Evolutionary conservation across 2,329 filamentous ascomycete genomes (phyloP), one percentile per base, ranked within the genome.

Genomic region (Fusarium sp.): DNA sequence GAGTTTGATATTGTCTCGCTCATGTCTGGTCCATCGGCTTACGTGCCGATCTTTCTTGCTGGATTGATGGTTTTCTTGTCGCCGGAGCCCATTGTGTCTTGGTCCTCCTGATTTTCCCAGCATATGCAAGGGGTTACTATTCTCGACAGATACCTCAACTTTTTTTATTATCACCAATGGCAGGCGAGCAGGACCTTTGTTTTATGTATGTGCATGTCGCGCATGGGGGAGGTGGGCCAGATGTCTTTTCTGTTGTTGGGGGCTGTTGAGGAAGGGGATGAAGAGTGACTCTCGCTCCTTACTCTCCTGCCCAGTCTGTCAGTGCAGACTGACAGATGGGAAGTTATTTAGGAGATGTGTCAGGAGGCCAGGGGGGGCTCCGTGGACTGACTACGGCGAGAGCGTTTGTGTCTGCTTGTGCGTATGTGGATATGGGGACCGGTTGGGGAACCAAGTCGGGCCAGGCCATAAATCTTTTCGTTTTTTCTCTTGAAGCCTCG

Each of bases 401-500:
- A 53, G 65, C 57, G 56, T 64, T 58, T 65, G 63, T 49, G 66
- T 61, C 47, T 60, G 59, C 61, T 59, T 70, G 64, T 67, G 66
- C 57, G 60, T 66, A 64, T 55, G 58, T 66, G 66, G 65, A 67
- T 61, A 62, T 60, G 66, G 67, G 58, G 57, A 48, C 56, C 49
- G 67, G 23, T 59, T 65, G 52, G 63, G 52, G 51, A 66, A 68
- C 62, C 58, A 41, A 51, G 66, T 57, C 53, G 68, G 61, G 72
- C 75, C 78, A 78, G 76, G 78, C 78, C 73, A 79, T 80, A 78
- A 73, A 79, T 79, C 73, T 78, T 79, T 75, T 78, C 72, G 69
- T 77, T 79, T 77, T 79, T 79, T 78, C 72, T 74, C 72, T 74
- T 67, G 64, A 68, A 69, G 67, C 70, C 69, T 72, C 65, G 67